These are phyloP conservation scores for Hyparrhenia diplandra DNA, from an alignment of 176 grass and related monocot species.

Conservation along the genomic window DNA sequence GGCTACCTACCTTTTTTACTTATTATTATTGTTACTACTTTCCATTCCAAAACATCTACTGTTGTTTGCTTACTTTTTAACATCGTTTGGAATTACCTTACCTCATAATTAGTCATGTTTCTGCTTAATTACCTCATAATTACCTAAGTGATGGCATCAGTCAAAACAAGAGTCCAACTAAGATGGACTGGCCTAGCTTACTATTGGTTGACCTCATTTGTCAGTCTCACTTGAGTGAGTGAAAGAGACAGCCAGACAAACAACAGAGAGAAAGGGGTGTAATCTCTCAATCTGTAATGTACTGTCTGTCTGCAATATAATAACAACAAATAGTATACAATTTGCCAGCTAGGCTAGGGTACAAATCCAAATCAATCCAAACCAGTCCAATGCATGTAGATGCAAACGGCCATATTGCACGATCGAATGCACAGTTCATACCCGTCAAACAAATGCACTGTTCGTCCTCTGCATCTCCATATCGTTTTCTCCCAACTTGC, in stretches of 20 bases:
- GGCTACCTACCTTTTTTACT: neutral
- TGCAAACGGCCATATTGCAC: neutral
- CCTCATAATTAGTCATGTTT: no score
- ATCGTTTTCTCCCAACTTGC: conserved; percentile 17
- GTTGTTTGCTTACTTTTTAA: no score
- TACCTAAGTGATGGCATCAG: neutral
- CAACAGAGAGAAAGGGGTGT: neutral
- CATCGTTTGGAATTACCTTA: neutral
- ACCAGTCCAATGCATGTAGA: conserved; percentile 4
- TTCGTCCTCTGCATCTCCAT: neutral
- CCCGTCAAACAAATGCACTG: no score
- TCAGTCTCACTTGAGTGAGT: neutral
- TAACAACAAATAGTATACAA: neutral
- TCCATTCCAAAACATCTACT: neutral
- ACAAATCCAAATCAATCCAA: no score
- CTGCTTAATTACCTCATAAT: neutral
- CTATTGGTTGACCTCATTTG: neutral
- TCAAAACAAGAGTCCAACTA: conserved; percentile 22
- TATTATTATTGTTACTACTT: no score
- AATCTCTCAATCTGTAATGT: no score
- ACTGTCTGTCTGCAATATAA: neutral
- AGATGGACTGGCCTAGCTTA: neutral
- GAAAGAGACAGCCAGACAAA: neutral
- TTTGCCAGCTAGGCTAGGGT: neutral
- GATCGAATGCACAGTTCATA: neutral